phyloP scores from a whole-genome alignment of 2,329 filamentous ascomycete species.

The Colletotrichum sp. region DNA sequence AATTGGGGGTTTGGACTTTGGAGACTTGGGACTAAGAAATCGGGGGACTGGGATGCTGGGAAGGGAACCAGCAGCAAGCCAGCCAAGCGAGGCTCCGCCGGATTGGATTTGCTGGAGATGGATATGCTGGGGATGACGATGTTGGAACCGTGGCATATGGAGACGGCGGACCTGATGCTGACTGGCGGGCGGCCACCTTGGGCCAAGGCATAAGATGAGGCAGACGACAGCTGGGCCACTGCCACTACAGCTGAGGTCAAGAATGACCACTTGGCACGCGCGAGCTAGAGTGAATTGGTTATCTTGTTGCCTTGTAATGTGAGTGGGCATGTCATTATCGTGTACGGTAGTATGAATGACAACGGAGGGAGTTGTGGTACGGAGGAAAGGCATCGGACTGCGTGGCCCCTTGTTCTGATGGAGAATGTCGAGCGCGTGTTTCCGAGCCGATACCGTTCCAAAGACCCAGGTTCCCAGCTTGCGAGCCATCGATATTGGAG shows the following conservation, averaged over 20 bases:
- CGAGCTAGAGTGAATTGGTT: neutral
- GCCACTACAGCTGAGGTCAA: neutral
- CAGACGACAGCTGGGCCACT: neutral
- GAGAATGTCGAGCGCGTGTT: neutral
- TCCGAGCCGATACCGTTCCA: neutral
- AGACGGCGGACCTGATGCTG: neutral
- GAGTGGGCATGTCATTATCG: neutral
- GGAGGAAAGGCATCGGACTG: neutral
- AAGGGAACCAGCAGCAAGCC: neutral
- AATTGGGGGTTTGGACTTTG: neutral
- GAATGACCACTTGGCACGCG: neutral
- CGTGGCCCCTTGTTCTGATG: neutral
- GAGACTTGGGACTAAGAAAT: neutral
- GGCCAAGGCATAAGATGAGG: neutral
- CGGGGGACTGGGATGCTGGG: neutral
- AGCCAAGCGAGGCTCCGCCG: neutral
- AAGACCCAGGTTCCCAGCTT: neutral
- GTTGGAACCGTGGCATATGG: neutral
- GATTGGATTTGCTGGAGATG: neutral
- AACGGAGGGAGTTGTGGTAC: neutral
- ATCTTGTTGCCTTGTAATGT: neutral
- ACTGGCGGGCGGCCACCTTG: neutral
- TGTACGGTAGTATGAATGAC: neutral
- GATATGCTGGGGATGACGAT: constrained; percentile 5
- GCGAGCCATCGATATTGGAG: neutral